phyloP scores from a whole-genome alignment of 2,329 filamentous ascomycete genomes.

The Chaetomium strumarium region DNA sequence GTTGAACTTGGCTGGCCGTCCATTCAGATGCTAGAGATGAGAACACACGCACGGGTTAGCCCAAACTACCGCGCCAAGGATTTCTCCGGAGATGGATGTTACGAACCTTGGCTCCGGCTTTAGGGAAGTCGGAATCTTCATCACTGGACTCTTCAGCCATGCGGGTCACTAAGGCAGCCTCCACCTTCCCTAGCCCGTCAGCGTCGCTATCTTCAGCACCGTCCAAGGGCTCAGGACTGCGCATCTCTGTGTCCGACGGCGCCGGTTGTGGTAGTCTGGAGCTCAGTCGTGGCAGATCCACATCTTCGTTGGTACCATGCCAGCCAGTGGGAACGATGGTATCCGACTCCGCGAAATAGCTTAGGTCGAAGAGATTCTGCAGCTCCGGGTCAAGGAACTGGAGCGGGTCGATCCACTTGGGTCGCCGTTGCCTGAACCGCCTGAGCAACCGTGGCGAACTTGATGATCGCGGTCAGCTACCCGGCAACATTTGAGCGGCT shows the following conservation, averaged over 20 bases:
- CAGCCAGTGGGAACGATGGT: conserved; percentile 66
- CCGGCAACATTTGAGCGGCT: no score
- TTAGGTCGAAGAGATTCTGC: conserved; percentile 71
- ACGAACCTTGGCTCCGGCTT: conserved; percentile 32
- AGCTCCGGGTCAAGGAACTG: conserved; percentile 57
- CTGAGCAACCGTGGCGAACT: conserved; percentile 33
- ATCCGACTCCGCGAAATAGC: conserved; percentile 54
- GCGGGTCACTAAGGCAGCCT: conserved; percentile 38
- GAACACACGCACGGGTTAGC: conserved; percentile 5
- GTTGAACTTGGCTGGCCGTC: conserved; percentile 10
- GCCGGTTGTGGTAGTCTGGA: conserved; percentile 40
- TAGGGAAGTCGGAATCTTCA: conserved; percentile 39
- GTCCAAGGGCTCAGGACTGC: conserved; percentile 43
- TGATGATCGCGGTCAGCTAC: neutral
- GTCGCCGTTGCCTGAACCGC: conserved; percentile 45
- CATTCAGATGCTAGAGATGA: conserved; percentile 13
- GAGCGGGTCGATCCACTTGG: conserved; percentile 47
- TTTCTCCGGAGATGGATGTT: conserved; percentile 8
- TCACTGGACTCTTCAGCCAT: conserved; percentile 57
- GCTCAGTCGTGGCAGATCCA: conserved; percentile 48
- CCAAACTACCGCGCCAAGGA: neutral
- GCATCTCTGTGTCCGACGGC: conserved; percentile 42
- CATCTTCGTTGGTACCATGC: conserved; percentile 54
- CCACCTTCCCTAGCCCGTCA: conserved; percentile 38
- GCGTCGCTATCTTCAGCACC: conserved; percentile 49